phyloP scores from a whole-genome alignment of 495 filamentous ascomycete genomes.

The Acidiella bohemica region DNA sequence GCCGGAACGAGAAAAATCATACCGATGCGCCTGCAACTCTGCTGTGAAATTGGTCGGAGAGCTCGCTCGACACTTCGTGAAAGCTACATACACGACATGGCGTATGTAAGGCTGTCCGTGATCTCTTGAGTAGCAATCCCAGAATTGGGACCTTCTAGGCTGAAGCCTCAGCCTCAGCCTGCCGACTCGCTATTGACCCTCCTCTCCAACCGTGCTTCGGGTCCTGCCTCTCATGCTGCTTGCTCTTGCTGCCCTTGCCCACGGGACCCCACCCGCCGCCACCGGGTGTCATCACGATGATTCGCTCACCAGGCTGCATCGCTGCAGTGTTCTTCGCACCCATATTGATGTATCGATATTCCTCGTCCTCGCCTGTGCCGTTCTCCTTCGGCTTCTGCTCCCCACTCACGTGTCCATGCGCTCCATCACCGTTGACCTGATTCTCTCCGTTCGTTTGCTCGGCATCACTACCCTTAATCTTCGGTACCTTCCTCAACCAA shows the following conservation, averaged over 20 bases:
- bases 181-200: constrained; percentile 43
- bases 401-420: constrained; percentile 4
- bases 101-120: too few relatives aligned
- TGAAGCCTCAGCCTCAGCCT: constrained; percentile 22
- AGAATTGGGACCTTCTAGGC: too few relatives aligned
- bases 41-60: too few relatives aligned
- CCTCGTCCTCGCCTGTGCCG: constrained; percentile 31
- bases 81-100: too few relatives aligned
- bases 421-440: constrained; percentile 1
- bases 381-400: neutral
- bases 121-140: too few relatives aligned
- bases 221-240: constrained; percentile 31
- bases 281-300: constrained; percentile 62
- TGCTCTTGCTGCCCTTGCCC: constrained; percentile 39
- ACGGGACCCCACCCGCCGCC: constrained; percentile 60
- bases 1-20: too few relatives aligned
- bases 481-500: constrained; percentile 59
- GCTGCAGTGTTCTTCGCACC: constrained; percentile 88
- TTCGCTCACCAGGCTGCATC: constrained; percentile 74
- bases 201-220: constrained; percentile 46
- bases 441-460: constrained; percentile 10
- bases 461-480: constrained; percentile 14
- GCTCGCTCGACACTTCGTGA: too few relatives aligned
- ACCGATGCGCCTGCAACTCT: too few relatives aligned
- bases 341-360: constrained; percentile 63